Evolutionary conservation across 192 early-diverging fungal species (phyloP).

Genomic region (Mortierella antarctica): DNA sequence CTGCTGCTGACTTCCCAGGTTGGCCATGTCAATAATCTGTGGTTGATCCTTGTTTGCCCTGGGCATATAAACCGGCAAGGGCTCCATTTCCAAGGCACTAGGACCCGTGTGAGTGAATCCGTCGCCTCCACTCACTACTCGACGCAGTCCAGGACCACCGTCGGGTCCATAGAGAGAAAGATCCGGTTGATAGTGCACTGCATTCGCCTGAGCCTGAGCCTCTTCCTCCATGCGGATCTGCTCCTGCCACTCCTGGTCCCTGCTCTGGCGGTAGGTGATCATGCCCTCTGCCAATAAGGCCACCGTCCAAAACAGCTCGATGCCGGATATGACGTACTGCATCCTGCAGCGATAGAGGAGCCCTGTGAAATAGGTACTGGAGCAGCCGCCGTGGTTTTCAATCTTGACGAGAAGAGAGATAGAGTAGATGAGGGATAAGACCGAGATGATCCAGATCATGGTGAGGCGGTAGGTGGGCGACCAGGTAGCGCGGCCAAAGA

Average conservation of each 20-base stretch:
- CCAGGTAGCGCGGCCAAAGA: background rate
- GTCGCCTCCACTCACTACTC: background rate
- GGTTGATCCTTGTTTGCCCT: constrained; percentile 15
- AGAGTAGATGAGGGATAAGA: constrained; percentile 3
- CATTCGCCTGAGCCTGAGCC: background rate
- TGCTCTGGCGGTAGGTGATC: background rate
- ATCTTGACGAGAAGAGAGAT: constrained; percentile 15
- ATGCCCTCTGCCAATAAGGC: background rate
- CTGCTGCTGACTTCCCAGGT: background rate
- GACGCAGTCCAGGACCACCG: background rate
- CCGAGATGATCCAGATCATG: constrained; percentile 12
- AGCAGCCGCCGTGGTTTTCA: constrained; percentile 9
- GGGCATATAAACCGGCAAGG: constrained; percentile 22
- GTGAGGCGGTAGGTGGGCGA: constrained; percentile 1
- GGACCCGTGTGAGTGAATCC: background rate
- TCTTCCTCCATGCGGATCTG: constrained; percentile 15
- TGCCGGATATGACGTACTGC: constrained; percentile 13
- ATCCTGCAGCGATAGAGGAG: constrained; percentile 1
- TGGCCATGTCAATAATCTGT: constrained; percentile 17
- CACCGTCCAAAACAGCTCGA: constrained; percentile 8
- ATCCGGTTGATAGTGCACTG: constrained; percentile 24
- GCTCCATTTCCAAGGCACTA: constrained; percentile 24
- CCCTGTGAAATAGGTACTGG: background rate
- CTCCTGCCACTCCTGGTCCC: constrained; percentile 10
- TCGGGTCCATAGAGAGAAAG: constrained; percentile 10